phyloP scores from a whole-genome alignment of 1,284 basidiomycete genomes.

The Acaromyces ingoldii region DNA sequence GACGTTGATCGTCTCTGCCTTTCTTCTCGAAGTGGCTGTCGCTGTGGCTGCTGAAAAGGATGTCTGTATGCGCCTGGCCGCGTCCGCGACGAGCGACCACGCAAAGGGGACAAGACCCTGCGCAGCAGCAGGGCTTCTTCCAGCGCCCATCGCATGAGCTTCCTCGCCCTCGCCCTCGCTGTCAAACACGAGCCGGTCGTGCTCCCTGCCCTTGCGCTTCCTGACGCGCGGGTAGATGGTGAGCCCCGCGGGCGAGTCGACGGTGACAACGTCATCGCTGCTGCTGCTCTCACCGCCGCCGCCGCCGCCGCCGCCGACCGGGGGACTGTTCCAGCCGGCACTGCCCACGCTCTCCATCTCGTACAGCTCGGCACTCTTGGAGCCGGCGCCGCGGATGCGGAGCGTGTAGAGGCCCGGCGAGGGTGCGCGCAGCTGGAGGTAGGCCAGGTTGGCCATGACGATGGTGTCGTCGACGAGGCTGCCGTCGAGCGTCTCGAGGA shows the following conservation, averaged over 20 bases:
- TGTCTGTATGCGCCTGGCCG: neutral
- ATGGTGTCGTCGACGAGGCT: conserved; percentile 47
- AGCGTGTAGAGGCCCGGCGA: conserved; percentile 76
- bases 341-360: conserved; percentile 66
- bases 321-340: conserved; percentile 73
- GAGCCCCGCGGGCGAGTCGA: conserved; percentile 80
- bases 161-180: conserved; percentile 53
- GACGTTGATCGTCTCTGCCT: conserved; percentile 83
- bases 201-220: conserved; percentile 71
- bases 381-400: conserved; percentile 68
- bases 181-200: conserved; percentile 73
- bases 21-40: neutral
- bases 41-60: neutral
- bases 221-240: conserved; percentile 77
- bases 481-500: conserved; percentile 35
- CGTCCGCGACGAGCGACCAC: neutral
- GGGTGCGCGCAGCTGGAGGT: conserved; percentile 87
- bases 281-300: too few species aligned
- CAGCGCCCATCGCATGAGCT: too few species aligned
- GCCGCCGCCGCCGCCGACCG: conserved; percentile 58
- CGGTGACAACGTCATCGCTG: conserved; percentile 27
- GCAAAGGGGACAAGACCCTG: neutral
- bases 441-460: conserved; percentile 90
- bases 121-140: neutral
- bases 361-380: conserved; percentile 71